phyloP scores from a whole-genome alignment of 1,139 yeast species.

The Geotrichum reessii region DNA sequence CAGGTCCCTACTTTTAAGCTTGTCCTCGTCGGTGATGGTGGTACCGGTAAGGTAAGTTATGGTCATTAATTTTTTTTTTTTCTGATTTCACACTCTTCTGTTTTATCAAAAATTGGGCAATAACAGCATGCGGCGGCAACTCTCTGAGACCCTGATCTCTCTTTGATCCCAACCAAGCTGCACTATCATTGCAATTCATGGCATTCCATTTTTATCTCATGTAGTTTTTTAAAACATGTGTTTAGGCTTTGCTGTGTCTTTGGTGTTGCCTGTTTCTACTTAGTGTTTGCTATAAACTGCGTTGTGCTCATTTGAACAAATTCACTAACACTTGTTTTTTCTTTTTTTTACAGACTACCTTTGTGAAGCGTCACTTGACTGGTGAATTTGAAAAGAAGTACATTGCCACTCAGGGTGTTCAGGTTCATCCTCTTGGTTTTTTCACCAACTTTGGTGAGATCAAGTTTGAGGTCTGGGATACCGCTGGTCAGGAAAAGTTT shows the following conservation, averaged over 20 bases:
- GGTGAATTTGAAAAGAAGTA: constrained; percentile 99
- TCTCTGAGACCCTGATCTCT: background rate
- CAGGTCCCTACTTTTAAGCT: constrained; percentile 97
- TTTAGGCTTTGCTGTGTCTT: background rate
- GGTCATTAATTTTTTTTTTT: background rate
- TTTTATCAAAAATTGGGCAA: background rate
- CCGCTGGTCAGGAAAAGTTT: constrained; percentile 99
- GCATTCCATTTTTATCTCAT: background rate
- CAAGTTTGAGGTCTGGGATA: constrained; percentile 99
- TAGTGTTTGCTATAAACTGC: background rate
- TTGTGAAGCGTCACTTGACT: constrained; percentile 98
- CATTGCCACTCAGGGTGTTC: constrained; percentile 98
- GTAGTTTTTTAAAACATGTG: background rate
- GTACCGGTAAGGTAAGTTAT: constrained; percentile 83
- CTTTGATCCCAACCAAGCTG: background rate
- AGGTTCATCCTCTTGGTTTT: constrained; percentile 97
- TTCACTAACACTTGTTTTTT: background rate
- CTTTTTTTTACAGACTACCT: constrained; percentile 63
- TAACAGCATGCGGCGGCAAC: background rate
- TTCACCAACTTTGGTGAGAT: constrained; percentile 98
- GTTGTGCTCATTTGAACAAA: background rate
- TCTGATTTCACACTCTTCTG: background rate
- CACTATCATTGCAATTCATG: background rate
- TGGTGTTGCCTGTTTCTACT: background rate
- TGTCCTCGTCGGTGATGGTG: constrained; percentile 99